These are phyloP conservation scores for Botrytis fabae DNA, from an alignment of 2,329 filamentous ascomycete species.

Conservation along the genomic window DNA sequence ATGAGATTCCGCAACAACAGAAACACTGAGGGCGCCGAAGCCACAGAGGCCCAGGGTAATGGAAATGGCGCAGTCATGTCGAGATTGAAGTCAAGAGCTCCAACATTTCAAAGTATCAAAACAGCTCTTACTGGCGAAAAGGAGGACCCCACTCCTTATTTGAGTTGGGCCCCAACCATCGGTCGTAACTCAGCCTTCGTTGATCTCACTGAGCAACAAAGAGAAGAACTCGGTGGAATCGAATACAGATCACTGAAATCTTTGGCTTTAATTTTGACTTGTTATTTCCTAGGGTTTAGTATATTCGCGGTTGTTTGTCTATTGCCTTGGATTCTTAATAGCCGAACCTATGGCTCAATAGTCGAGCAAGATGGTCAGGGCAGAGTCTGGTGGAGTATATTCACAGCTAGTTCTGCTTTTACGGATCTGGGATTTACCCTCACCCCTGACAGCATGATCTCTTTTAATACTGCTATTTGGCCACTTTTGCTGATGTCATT, in stretches of 20 bases:
- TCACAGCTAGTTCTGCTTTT: conserved; percentile 83
- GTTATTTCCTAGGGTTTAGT: conserved; percentile 84
- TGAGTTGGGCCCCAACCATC: conserved; percentile 91
- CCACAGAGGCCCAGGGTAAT: conserved; percentile 38
- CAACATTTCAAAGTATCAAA: conserved; percentile 60
- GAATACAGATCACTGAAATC: conserved; percentile 93
- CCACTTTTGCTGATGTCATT: conserved; percentile 77
- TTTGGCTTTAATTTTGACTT: conserved; percentile 72
- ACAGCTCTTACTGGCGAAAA: conserved; percentile 46
- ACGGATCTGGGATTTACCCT: conserved; percentile 94
- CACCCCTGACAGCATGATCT: conserved; percentile 90
- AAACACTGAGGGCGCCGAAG: conserved; percentile 42
- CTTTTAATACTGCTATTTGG: conserved; percentile 76
- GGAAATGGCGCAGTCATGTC: conserved; percentile 27
- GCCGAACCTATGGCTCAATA: conserved; percentile 60
- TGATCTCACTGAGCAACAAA: conserved; percentile 82
- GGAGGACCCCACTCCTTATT: conserved; percentile 71
- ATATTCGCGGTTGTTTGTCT: conserved; percentile 72
- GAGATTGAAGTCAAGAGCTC: conserved; percentile 27
- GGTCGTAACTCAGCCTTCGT: conserved; percentile 92
- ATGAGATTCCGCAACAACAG: conserved; percentile 49
- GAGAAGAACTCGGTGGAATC: conserved; percentile 93
- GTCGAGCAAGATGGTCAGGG: conserved; percentile 63
- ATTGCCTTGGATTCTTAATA: conserved; percentile 75
- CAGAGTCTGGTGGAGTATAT: conserved; percentile 88